Evolutionary conservation across 768 basidiomycete genomes (phyloP).

Genomic region (Pholiota molesta): DNA sequence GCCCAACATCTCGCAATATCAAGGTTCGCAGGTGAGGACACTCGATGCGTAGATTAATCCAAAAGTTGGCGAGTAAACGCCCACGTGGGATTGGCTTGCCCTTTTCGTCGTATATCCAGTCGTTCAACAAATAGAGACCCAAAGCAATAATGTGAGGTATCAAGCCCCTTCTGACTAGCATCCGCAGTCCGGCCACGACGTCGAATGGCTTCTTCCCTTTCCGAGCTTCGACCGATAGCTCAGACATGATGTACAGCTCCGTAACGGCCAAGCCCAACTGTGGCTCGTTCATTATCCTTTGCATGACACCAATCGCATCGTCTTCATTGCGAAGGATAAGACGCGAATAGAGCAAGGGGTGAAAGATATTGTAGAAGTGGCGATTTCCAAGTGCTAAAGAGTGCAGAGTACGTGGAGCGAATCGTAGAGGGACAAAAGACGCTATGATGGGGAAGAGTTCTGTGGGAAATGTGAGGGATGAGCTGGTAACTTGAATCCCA

Average conservation of each 20-base stretch:
- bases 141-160: slow-evolving; percentile 11
- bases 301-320: slow-evolving; percentile 9
- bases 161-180: neutral
- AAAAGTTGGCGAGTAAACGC: neutral
- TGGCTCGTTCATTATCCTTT: slow-evolving; percentile 10
- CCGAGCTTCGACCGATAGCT: slow-evolving; percentile 7
- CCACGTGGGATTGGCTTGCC: neutral
- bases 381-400: slow-evolving; percentile 13
- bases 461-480: no score
- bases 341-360: slow-evolving; percentile 18
- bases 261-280: slow-evolving; percentile 12
- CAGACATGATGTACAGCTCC: slow-evolving; percentile 19
- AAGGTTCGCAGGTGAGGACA: neutral
- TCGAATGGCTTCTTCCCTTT: slow-evolving; percentile 3
- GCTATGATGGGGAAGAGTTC: slow-evolving; percentile 21
- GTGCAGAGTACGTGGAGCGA: slow-evolving; percentile 12
- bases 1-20: neutral
- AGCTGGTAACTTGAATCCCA: no score
- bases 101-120: neutral
- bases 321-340: slow-evolving; percentile 19
- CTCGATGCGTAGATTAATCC: neutral
- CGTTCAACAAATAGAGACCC: neutral
- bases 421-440: slow-evolving; percentile 18
- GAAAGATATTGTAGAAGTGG: slow-evolving; percentile 7
- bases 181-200: slow-evolving; percentile 5